Conservation (phyloP, 805 yeast genomes). For the Blastobotrys terrestris region DNA sequence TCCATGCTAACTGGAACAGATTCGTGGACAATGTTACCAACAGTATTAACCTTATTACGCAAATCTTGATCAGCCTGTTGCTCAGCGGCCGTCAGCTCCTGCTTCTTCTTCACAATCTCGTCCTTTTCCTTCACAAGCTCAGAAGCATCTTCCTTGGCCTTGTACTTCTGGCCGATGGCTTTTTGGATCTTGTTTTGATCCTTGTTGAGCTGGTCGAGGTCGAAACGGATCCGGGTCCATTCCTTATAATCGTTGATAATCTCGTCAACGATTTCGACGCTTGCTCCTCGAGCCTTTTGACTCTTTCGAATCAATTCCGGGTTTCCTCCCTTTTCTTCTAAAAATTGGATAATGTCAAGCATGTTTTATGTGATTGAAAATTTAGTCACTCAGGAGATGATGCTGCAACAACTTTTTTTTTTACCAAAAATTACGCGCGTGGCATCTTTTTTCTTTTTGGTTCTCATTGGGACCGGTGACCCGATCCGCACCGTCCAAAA, state of each 20-base stretch:
- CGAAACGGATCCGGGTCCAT: conserved; percentile 88
- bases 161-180: conserved; percentile 86
- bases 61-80: conserved; percentile 71
- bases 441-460: neutral
- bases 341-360: conserved; percentile 89
- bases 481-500: too few relatives aligned
- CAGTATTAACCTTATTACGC: conserved; percentile 74
- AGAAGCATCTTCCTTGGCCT: conserved; percentile 89
- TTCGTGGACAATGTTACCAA: conserved; percentile 93
- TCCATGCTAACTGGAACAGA: conserved; percentile 80
- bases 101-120: conserved; percentile 61
- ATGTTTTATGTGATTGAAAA: conserved; percentile 33
- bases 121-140: conserved; percentile 82
- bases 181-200: conserved; percentile 83
- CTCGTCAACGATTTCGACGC: conserved; percentile 94
- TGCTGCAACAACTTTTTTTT: neutral
- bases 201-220: conserved; percentile 86
- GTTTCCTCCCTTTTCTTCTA: conserved; percentile 95
- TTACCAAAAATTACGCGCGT: too few relatives aligned
- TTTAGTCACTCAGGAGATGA: neutral
- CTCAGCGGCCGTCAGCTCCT: conserved; percentile 58
- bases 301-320: conserved; percentile 84
- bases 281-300: conserved; percentile 89
- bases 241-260: conserved; percentile 84
- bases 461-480: neutral